Base-by-base conservation (phyloP, 371 early-diverging fungal genomes). In the Mortierella sp. region DNA sequence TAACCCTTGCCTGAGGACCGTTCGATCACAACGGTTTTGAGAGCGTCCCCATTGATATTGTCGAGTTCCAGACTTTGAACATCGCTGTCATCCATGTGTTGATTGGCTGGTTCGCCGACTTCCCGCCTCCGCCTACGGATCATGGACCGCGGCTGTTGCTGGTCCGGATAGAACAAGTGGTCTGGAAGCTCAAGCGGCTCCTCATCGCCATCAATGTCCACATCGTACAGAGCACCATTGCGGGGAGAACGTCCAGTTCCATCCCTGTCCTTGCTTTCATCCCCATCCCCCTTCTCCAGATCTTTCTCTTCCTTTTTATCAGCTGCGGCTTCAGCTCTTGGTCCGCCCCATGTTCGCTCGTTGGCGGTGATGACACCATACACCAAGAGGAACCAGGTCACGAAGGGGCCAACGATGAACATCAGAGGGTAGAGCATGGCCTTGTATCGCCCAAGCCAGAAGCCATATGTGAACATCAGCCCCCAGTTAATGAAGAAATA, bases 301-400 rank as follows among this genome's bases (percentile, higher is more conserved):
- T 52, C 54, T 12, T 55, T 9, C 19, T 51, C 48, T 31, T 46
- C 42, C 6, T 44, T 39, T 37, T 53, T 54, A 37, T 26, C 41
- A 14, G 54, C 17, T 8, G 53, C 52, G 4, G 59, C 69, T 34
- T 61, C 68, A 4, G 72, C 68, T 26, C 72, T 50, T 3, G 72
- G 72, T 1, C 72, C 72, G 4, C 72, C 72, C 67, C 72, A 72
- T 3, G 72, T 72, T 19, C 68, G 54, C 30, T 72, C 60, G 30
- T 63, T 63, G 47, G 67, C 60, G 17, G 72, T 72, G n/a, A 58
- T 46, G 56, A 72, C 59, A 6, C 66, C 60, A 52, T 67, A 69
- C 14, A 72, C 64, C 4, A 72, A 52, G 21, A 65, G 34, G 34
- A 51, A 55, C 62, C 60, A 57, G 14, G 56, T 56, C 2, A 72